Percentiles rank a stretch among this genome's conserved stretches.
phyloP scores from a whole-genome alignment of 306 rosid species.

The Dicorynia guianensis region DNA sequence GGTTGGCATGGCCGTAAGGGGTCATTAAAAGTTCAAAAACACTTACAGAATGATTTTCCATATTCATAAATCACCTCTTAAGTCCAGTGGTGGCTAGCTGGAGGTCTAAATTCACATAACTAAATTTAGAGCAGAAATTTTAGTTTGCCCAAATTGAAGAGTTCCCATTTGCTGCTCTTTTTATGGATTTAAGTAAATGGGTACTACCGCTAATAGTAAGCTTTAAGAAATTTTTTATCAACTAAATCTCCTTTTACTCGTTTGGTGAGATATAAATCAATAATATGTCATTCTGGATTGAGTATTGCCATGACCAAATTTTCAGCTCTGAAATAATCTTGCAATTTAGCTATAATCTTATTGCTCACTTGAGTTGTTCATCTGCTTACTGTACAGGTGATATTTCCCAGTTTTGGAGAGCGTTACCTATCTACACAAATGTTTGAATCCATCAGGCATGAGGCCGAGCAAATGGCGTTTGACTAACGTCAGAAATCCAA shows the following conservation, averaged over 20 bases:
- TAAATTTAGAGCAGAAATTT: too few relatives aligned
- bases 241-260: too few relatives aligned
- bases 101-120: too few relatives aligned
- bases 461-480: constrained; percentile 65
- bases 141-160: too few relatives aligned
- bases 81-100: too few relatives aligned
- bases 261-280: too few relatives aligned
- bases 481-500: constrained; percentile 40
- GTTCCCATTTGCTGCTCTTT: too few relatives aligned
- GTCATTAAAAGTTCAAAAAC: too few relatives aligned
- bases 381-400: constrained; percentile 43
- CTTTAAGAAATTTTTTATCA: neutral
- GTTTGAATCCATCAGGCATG: constrained; percentile 64
- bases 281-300: too few relatives aligned
- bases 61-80: neutral
- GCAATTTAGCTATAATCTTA: neutral
- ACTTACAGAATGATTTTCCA: too few relatives aligned
- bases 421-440: constrained; percentile 63
- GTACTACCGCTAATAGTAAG: neutral
- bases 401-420: constrained; percentile 76
- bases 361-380: too few relatives aligned
- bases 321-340: neutral
- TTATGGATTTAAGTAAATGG: neutral
- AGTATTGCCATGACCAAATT: neutral
- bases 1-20: too few relatives aligned